Conservation (phyloP, 305 asterid species). For the Plantago coronopus region DNA sequence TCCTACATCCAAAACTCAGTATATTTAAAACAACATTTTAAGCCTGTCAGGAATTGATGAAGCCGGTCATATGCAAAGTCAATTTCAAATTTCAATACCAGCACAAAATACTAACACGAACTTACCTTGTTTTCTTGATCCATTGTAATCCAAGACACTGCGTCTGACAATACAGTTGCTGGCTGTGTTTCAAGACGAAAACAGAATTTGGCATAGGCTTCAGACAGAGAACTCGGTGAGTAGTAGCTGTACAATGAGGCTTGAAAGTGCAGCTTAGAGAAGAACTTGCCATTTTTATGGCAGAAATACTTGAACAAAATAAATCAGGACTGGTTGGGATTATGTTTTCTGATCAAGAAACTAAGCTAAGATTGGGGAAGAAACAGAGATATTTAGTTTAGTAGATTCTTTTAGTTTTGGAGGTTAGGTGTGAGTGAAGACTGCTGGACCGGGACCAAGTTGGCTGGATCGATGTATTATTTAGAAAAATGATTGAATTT, state of each 20-base stretch:
- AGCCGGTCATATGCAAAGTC: no score
- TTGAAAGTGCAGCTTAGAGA: not conserved
- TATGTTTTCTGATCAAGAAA: not conserved
- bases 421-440: no score
- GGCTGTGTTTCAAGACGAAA: not conserved
- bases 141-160: not conserved
- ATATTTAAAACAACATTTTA: no score
- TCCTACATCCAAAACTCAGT: no score
- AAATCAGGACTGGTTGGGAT: not conserved
- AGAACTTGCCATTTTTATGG: not conserved
- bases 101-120: not conserved
- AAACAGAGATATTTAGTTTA: no score
- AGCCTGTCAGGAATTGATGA: no score
- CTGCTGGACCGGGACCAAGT: no score
- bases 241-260: not conserved
- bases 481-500: not conserved
- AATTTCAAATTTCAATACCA: no score
- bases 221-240: not conserved
- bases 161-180: not conserved
- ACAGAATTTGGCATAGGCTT: not conserved
- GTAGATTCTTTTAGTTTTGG: no score
- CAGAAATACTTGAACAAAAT: not conserved
- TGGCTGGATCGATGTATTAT: no score
- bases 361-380: not conserved
- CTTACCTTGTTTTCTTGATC: not conserved